Evolutionary conservation across 352 stramenopile species (phyloP), one percentile per base, ranked within the genome.

Genomic region (Pythium angustatum): DNA sequence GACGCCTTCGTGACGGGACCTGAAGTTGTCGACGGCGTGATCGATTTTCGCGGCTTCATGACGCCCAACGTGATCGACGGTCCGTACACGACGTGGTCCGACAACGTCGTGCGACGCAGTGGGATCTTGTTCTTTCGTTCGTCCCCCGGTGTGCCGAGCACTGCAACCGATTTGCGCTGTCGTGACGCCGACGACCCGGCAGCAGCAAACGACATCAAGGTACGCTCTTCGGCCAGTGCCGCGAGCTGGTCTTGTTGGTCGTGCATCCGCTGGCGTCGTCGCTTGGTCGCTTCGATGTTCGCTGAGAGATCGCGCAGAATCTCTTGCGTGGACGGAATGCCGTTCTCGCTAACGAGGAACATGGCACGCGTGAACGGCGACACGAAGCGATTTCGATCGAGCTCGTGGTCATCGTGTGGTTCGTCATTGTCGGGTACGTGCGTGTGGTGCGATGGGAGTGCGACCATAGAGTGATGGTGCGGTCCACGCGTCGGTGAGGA

Each of bases 81-180:
- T 0, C 79, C 81, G 58, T 90, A 90, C 5, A 90, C 72, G 22
- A 90, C 76, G 26, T 85, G 77, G 41, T 90, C 77, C 0, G 79
- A 88, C 4, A 88, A 67, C 26, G 71, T 65, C 0, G 72, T 59
- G 21, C 79, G 69, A 22, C 81, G 73, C 33, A 90, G 70, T 12
- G 79, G 81, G 48, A 90, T 87, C 26, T 77, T 80, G 36, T 89
- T 89, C 41, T 73, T 69, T 2, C 73, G 60, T n/a, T n/a, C n/a
- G 40, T 91, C 82, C n/a, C 84, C 73, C 3, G 51, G n/a, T 19
- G 47, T 53, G 2, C 21, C 54, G 6, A 21, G 17, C 2, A 52
- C 19, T 3, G 24, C 55, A 0, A 62, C 6, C 6, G 63, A 58
- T 26, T 41, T 56, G 14, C 49, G 38, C 31, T 50, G 43, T 6